These are phyloP conservation scores for Aspergillus leporis DNA, from an alignment of 495 filamentous ascomycete species.

Conservation along the genomic window DNA sequence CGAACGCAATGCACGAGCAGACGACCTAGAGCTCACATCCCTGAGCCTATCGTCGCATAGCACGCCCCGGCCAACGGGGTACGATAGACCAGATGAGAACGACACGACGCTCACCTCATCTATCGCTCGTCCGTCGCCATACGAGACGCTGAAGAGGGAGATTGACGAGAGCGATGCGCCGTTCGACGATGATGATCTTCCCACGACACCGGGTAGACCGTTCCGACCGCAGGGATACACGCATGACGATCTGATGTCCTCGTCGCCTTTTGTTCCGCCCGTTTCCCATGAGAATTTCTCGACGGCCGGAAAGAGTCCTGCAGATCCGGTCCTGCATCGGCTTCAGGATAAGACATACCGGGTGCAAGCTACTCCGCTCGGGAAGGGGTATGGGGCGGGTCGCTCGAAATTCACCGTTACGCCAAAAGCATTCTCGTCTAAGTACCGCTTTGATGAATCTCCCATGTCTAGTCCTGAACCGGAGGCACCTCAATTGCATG, in stretches of 20 bases:
- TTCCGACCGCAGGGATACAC: conserved; percentile 6
- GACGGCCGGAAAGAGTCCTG: conserved; percentile 32
- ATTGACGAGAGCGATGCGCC: conserved; percentile 31
- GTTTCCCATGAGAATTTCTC: conserved; percentile 37
- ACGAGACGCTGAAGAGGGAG: conserved; percentile 31
- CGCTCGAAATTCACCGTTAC: conserved; percentile 40
- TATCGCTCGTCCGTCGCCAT: conserved; percentile 51
- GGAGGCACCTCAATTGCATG: conserved; percentile 76
- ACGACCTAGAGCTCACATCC: conserved; percentile 52
- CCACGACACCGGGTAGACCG: conserved; percentile 41
- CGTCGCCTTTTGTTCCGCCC: conserved; percentile 51
- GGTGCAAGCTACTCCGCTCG: conserved; percentile 85
- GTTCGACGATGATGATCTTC: conserved; percentile 43
- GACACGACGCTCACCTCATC: conserved; percentile 61
- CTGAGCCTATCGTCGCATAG: conserved; percentile 56
- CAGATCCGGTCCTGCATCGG: conserved; percentile 80
- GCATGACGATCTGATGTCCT: conserved; percentile 39
- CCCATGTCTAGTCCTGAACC: conserved; percentile 77
- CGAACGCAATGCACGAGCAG: conserved; percentile 38
- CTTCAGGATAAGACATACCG: conserved; percentile 93
- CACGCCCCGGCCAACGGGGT: conserved; percentile 53
- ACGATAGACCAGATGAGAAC: conserved; percentile 42
- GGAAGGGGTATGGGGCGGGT: conserved; percentile 37
- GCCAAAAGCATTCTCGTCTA: conserved; percentile 32
- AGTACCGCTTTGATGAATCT: conserved; percentile 47